These are phyloP conservation scores for Diutina mesorugosa DNA, from an alignment of 1,139 yeast genomes.

Conservation along the genomic window DNA sequence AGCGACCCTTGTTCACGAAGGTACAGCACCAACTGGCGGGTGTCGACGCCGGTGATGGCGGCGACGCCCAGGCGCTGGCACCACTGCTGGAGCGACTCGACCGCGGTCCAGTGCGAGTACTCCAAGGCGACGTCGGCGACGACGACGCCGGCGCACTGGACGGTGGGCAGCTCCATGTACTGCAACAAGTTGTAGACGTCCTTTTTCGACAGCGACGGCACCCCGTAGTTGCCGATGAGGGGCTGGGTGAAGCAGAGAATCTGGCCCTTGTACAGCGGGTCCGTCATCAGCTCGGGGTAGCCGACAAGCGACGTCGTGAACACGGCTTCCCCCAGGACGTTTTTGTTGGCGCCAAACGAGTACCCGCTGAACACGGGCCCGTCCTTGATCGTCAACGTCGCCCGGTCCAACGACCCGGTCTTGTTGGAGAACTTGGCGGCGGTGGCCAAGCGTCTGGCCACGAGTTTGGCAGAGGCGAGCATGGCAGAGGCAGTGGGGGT, in stretches of 20 bases:
- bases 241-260: slow-evolving; percentile 96
- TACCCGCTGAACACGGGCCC: slow-evolving; percentile 91
- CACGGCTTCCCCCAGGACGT: slow-evolving; percentile 92
- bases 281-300: slow-evolving; percentile 97
- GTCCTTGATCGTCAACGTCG: slow-evolving; percentile 80
- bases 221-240: slow-evolving; percentile 94
- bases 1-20: slow-evolving; percentile 95
- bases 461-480: not conserved
- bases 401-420: slow-evolving; percentile 43
- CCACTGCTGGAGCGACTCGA: slow-evolving; percentile 90
- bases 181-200: slow-evolving; percentile 79
- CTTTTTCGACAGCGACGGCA: slow-evolving; percentile 69
- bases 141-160: slow-evolving; percentile 91
- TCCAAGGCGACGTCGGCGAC: slow-evolving; percentile 92
- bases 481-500: not conserved
- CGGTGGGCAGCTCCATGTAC: slow-evolving; percentile 81
- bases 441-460: slow-evolving; percentile 1
- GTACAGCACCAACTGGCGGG: slow-evolving; percentile 84
- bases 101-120: slow-evolving; percentile 98
- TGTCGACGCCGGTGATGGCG: slow-evolving; percentile 94
- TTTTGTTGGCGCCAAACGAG: slow-evolving; percentile 89
- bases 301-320: slow-evolving; percentile 96
- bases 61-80: slow-evolving; percentile 94
- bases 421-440: not conserved
- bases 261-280: slow-evolving; percentile 94